These are phyloP conservation scores for Coemansia sp. DNA, from an alignment of 192 early-diverging fungal species.

Conservation along the genomic window DNA sequence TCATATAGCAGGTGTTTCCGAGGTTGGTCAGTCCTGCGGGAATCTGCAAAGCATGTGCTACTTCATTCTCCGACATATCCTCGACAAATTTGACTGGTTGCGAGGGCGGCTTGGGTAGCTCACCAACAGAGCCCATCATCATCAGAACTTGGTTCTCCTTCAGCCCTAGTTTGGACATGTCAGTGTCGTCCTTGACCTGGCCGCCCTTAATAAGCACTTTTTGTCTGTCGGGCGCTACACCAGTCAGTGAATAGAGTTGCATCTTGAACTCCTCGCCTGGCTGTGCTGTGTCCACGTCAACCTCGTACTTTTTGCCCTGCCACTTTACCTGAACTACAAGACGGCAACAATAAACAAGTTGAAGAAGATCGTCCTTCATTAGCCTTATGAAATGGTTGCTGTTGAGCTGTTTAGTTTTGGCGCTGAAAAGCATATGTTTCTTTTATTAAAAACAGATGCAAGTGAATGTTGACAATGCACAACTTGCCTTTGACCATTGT, in stretches of 20 bases:
- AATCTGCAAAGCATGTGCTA: conserved; percentile 85
- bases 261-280: conserved; percentile 81
- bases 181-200: conserved; percentile 84
- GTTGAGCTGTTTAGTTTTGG: background rate
- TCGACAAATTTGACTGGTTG: conserved; percentile 79
- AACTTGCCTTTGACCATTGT: conserved; percentile 39
- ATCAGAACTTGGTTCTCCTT: conserved; percentile 66
- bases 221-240: conserved; percentile 89
- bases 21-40: conserved; percentile 89
- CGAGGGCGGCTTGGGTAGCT: conserved; percentile 80
- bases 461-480: background rate
- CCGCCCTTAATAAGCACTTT: conserved; percentile 94
- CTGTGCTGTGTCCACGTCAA: conserved; percentile 73
- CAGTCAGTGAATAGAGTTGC: conserved; percentile 87
- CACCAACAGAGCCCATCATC: conserved; percentile 98
- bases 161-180: conserved; percentile 68
- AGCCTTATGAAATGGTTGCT: too few species aligned
- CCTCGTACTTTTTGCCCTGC: conserved; percentile 81
- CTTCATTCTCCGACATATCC: conserved; percentile 87
- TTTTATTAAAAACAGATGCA: background rate
- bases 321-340: conserved; percentile 84
- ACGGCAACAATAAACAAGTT: background rate
- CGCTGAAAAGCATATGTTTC: background rate
- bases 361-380: background rate
- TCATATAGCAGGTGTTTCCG: conserved; percentile 91